A percentile compares a stretch with the other conserved stretches of the same genome.
Evolutionary conservation across 768 basidiomycete species (phyloP).

Genomic region (Termitomyces sp.): DNA sequence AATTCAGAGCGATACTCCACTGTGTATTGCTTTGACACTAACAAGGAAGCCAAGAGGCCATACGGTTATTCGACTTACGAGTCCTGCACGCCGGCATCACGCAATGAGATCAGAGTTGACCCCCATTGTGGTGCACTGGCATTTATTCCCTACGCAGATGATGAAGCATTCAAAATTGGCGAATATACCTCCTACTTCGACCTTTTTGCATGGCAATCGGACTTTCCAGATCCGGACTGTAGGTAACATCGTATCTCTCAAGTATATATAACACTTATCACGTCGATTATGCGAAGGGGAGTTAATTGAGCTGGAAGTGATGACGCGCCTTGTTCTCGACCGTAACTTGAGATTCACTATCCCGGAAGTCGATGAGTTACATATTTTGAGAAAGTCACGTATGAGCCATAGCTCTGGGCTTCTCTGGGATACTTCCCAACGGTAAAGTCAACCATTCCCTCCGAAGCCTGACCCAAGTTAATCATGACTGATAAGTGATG

Average conservation of each 20-base stretch:
- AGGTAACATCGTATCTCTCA: conserved; percentile 15
- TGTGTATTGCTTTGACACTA: conserved; percentile 4
- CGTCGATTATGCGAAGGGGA: conserved; percentile 29
- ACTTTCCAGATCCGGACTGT: conserved; percentile 47
- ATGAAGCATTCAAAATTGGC: conserved; percentile 28
- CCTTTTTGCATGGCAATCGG: conserved; percentile 28
- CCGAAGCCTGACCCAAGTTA: neutral
- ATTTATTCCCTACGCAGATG: conserved; percentile 48
- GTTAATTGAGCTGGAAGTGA: conserved; percentile 41
- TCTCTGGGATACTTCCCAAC: conserved; percentile 36
- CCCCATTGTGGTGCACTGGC: neutral
- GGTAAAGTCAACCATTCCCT: conserved; percentile 22
- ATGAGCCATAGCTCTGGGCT: conserved; percentile 28
- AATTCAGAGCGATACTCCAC: conserved; percentile 10
- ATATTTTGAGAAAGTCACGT: conserved; percentile 22
- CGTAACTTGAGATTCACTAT: conserved; percentile 24
- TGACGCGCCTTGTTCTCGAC: conserved; percentile 28
- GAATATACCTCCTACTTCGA: conserved; percentile 24
- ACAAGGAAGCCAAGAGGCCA: neutral
- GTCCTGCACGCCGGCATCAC: conserved; percentile 38
- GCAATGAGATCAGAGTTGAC: conserved; percentile 20
- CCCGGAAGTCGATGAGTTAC: conserved; percentile 30
- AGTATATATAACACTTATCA: neutral
- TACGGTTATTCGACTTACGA: conserved; percentile 31
- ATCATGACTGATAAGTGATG: conserved; percentile 25